These are phyloP conservation scores for Lactarius deliciosus DNA, from an alignment of 768 basidiomycete species.

Conservation along the genomic window DNA sequence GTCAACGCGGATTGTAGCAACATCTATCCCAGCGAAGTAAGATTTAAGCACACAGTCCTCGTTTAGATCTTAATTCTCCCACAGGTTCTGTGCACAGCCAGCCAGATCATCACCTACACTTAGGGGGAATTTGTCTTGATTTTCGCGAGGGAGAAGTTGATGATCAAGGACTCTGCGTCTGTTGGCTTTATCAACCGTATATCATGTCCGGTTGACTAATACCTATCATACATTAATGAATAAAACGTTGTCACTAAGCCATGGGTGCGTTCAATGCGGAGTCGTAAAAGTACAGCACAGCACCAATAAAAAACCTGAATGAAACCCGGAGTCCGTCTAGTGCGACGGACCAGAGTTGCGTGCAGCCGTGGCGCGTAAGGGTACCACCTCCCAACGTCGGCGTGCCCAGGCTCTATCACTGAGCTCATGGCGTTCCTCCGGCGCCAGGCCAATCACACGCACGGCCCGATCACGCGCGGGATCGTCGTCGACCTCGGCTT, in stretches of 20 bases:
- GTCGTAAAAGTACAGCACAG: constrained; percentile 1
- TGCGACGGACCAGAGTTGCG: background rate
- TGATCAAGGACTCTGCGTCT: background rate
- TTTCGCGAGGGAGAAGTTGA: background rate
- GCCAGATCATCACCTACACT: background rate
- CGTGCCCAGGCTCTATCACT: constrained; percentile 42
- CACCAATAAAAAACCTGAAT: background rate
- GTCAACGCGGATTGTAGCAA: constrained; percentile 56
- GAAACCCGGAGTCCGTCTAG: background rate
- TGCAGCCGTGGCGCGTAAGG: constrained; percentile 39
- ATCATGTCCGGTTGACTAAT: background rate
- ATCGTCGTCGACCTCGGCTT: constrained; percentile 77
- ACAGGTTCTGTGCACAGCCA: constrained; percentile 9
- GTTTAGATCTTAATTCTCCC: background rate
- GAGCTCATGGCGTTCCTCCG: constrained; percentile 39
- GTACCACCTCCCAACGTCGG: constrained; percentile 49
- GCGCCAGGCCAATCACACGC: constrained; percentile 50
- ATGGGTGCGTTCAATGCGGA: background rate
- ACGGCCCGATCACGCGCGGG: constrained; percentile 54
- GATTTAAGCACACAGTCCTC: constrained; percentile 26
- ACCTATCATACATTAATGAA: constrained; percentile 4
- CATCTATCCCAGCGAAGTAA: constrained; percentile 73
- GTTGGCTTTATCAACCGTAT: background rate
- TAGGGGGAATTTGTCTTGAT: background rate
- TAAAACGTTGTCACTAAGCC: background rate